Conservation (phyloP, 768 basidiomycete species). For the Amanita muscaria region DNA sequence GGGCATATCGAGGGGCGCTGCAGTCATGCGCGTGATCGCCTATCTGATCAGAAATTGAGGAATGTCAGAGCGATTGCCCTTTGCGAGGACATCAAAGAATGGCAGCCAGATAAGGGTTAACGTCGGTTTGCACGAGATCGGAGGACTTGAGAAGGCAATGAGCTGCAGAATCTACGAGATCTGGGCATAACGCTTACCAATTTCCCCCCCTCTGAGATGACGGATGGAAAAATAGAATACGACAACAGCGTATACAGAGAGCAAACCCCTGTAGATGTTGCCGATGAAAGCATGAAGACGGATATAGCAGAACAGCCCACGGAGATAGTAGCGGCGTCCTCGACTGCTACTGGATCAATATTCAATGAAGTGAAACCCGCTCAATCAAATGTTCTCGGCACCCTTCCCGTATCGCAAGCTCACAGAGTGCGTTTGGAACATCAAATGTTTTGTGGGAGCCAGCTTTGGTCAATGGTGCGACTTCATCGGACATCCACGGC, state of each 20-base stretch:
- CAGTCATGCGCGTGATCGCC: too few relatives aligned
- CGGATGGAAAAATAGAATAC: slow-evolving; percentile 35
- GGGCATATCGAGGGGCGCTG: too few relatives aligned
- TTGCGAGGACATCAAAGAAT: too few relatives aligned
- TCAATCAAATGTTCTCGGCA: background rate
- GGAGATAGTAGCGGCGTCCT: too few relatives aligned
- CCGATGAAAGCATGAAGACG: slow-evolving; percentile 15
- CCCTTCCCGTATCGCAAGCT: slow-evolving; percentile 20
- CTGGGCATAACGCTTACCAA: too few relatives aligned
- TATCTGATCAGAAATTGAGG: too few relatives aligned
- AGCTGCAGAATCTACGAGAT: too few relatives aligned
- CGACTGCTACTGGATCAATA: too few relatives aligned
- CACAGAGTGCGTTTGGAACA: slow-evolving; percentile 29
- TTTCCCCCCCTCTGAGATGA: slow-evolving; percentile 20
- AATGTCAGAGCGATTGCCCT: too few relatives aligned
- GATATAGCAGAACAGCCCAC: slow-evolving; percentile 20
- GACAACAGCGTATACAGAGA: slow-evolving; percentile 43
- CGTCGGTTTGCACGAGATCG: too few relatives aligned
- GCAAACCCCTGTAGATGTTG: slow-evolving; percentile 18
- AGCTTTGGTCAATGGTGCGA: slow-evolving; percentile 13
- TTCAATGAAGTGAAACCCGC: background rate
- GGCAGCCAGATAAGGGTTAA: too few relatives aligned
- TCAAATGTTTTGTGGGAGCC: slow-evolving; percentile 26
- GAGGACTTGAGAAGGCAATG: too few relatives aligned
- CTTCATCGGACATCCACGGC: slow-evolving; percentile 17